Conservation (phyloP, 768 basidiomycete genomes). For the Mycena sanguinolenta region DNA sequence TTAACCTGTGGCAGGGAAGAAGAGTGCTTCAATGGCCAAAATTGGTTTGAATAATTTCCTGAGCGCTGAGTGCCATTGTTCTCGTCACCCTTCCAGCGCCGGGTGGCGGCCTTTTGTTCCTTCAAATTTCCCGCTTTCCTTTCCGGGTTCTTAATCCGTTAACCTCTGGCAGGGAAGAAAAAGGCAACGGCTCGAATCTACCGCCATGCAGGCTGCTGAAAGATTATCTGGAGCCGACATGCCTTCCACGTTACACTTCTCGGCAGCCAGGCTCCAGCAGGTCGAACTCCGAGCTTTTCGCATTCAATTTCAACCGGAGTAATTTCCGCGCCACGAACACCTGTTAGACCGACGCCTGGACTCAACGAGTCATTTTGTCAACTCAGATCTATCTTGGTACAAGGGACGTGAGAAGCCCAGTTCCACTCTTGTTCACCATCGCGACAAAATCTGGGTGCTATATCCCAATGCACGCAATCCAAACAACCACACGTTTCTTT, state of each 20-base stretch:
- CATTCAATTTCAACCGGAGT: constrained; percentile 18
- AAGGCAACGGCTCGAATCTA: too few species aligned
- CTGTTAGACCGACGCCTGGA: neutral
- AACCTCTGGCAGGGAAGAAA: neutral
- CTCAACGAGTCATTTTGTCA: constrained; percentile 16
- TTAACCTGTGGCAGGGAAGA: neutral
- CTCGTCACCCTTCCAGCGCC: neutral
- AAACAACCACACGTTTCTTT: neutral
- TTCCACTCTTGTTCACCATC: constrained; percentile 17
- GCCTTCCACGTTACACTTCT: constrained; percentile 13
- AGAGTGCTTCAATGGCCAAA: neutral
- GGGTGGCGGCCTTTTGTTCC: too few species aligned
- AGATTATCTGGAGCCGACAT: too few species aligned
- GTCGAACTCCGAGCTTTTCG: constrained; percentile 17
- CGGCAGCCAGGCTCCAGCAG: constrained; percentile 22
- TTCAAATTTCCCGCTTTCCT: neutral
- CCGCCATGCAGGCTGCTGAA: too few species aligned
- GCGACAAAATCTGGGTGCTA: neutral
- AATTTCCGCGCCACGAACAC: constrained; percentile 12
- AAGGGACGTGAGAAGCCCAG: constrained; percentile 15
- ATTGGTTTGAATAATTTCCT: neutral
- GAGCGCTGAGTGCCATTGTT: neutral
- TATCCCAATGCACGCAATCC: constrained; percentile 9
- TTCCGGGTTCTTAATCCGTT: too few species aligned
- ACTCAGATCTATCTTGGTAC: constrained; percentile 7